Evolutionary conservation across 108 stramenopile genomes (phyloP).

Genomic region (Pseudonitzschia multistriata): DNA sequence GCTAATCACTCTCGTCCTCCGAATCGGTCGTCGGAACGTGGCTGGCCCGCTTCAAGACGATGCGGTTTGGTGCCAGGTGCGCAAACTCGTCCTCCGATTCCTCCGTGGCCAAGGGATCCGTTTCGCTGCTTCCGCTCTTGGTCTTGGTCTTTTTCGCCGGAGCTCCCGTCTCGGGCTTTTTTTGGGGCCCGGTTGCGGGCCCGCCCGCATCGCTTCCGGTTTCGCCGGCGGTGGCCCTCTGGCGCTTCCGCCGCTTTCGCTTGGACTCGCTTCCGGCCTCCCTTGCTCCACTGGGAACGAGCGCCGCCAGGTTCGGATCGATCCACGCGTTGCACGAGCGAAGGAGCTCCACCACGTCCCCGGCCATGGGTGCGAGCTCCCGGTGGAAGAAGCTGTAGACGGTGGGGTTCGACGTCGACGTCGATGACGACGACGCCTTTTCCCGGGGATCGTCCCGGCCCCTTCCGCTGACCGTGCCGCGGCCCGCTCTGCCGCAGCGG

Average conservation of each 20-base stretch:
- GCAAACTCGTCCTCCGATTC: conserved; percentile 43
- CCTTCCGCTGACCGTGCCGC: conserved; percentile 10
- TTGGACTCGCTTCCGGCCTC: conserved; percentile 10
- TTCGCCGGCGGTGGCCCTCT: neutral
- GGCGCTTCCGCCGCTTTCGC: conserved; percentile 3
- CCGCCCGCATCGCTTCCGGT: neutral
- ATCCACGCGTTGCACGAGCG: conserved; percentile 56
- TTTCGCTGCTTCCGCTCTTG: no score
- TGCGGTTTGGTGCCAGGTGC: conserved; percentile 38
- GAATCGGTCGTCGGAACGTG: conserved; percentile 58
- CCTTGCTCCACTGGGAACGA: conserved; percentile 31
- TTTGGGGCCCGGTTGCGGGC: neutral
- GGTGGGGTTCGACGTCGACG: conserved; percentile 3
- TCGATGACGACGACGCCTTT: neutral
- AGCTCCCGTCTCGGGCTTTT: neutral
- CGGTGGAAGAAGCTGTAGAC: conserved; percentile 78
- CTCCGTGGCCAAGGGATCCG: neutral
- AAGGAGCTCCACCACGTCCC: conserved; percentile 57
- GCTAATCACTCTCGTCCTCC: conserved; percentile 18
- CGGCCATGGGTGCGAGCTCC: conserved; percentile 61
- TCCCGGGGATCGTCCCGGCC: neutral
- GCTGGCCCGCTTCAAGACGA: conserved; percentile 55
- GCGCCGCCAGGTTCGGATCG: conserved; percentile 72
- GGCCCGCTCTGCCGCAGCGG: conserved; percentile 47
- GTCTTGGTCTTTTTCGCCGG: neutral